phyloP scores from a whole-genome alignment of 139 green algal genomes.

The Picochlorum sp. region DNA sequence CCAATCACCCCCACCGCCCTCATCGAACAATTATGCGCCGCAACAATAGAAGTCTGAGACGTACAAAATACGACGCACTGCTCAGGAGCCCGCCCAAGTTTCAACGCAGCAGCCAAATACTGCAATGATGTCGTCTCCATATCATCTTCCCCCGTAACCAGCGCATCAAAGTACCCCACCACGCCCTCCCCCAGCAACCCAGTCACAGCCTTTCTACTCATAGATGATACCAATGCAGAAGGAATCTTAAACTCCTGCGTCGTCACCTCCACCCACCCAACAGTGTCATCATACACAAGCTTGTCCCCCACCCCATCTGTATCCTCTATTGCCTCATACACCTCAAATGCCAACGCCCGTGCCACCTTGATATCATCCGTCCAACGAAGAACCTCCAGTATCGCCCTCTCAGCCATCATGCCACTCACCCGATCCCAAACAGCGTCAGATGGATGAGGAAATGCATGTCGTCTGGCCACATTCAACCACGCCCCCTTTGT shows the following conservation, averaged over 20 bases:
- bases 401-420: slow-evolving; percentile 40
- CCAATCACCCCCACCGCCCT: slow-evolving; percentile 60
- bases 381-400: slow-evolving; percentile 62
- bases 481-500: slow-evolving; percentile 45
- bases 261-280: slow-evolving; percentile 53
- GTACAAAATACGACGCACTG: slow-evolving; percentile 76
- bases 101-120: slow-evolving; percentile 71
- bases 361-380: slow-evolving; percentile 43
- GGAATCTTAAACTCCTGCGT: slow-evolving; percentile 52
- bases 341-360: slow-evolving; percentile 40
- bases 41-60: slow-evolving; percentile 54
- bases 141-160: slow-evolving; percentile 65
- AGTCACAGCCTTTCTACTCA: slow-evolving; percentile 27
- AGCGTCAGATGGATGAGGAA: no score
- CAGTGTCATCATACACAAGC: slow-evolving; percentile 28
- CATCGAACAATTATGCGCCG: slow-evolving; percentile 89
- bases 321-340: slow-evolving; percentile 34
- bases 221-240: slow-evolving; percentile 52
- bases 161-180: slow-evolving; percentile 42
- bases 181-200: slow-evolving; percentile 49
- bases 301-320: slow-evolving; percentile 18
- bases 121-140: slow-evolving; percentile 69
- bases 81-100: slow-evolving; percentile 67
- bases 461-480: slow-evolving; percentile 28
- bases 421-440: no score